Percentiles rank a stretch among this genome's conserved stretches.
Conservation (phyloP, 371 early-diverging fungal genomes). For the Ordospora colligata region DNA sequence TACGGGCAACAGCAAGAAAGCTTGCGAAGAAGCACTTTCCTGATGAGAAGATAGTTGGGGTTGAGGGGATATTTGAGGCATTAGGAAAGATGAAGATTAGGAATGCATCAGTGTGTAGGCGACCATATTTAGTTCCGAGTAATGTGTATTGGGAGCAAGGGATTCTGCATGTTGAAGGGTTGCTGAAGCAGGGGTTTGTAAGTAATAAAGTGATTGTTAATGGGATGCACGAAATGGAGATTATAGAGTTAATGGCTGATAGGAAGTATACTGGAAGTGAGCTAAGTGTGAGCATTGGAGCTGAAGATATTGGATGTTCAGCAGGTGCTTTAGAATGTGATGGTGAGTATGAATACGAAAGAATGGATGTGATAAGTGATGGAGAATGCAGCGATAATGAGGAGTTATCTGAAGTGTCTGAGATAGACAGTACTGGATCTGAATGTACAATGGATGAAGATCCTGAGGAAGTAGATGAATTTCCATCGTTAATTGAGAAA, state of each 20-base stretch:
- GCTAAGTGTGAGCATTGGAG: neutral
- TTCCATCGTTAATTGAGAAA: slow-evolving; percentile 35
- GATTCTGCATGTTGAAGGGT: slow-evolving; percentile 37
- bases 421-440: neutral
- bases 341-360: slow-evolving; percentile 20
- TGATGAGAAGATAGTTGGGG: slow-evolving; percentile 39
- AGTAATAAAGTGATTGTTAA: slow-evolving; percentile 53
- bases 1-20: slow-evolving; percentile 5
- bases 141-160: neutral
- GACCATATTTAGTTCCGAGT: slow-evolving; percentile 53
- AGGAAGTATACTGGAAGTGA: neutral
- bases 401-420: slow-evolving; percentile 1
- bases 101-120: slow-evolving; percentile 36
- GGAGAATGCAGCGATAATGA: slow-evolving; percentile 1
- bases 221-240: slow-evolving; percentile 41
- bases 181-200: slow-evolving; percentile 53
- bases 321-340: neutral
- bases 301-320: neutral
- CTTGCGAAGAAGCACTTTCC: slow-evolving; percentile 41
- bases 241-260: neutral
- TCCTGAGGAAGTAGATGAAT: slow-evolving; percentile 6
- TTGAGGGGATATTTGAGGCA: slow-evolving; percentile 10
- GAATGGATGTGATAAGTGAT: neutral
- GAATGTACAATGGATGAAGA: neutral
- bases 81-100: slow-evolving; percentile 36